Base-by-base conservation (phyloP, 768 basidiomycete species). In the Hygrocybe punicea region DNA sequence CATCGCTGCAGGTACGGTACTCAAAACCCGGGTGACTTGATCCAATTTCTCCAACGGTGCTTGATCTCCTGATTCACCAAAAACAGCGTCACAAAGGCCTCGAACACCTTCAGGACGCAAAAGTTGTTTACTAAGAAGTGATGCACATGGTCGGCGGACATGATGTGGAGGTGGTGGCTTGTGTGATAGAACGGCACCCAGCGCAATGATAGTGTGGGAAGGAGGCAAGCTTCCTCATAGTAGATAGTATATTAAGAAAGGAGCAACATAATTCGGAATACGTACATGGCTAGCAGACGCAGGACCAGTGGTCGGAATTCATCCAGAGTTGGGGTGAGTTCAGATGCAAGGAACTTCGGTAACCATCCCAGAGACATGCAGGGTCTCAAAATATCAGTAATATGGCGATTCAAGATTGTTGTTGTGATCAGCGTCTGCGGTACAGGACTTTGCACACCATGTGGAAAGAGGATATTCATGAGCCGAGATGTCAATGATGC, bases 281-380 rank as follows among this genome's bases (percentile, higher is more conserved):
- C 87, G 67, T 75, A 91, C 90, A 81, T 76, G 60, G 78, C 77
- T 39, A 91, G 71, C 21, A 91, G 67, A 54, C 81, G 83, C 62
- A 84, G 75, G 2, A 81, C 74, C 34, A 76, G 61, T 1, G 83
- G 79, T 4, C 83, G 79, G 14, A 84, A 65, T 46, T 73, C 66
- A 55, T 85, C 78, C 21, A 79, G 60, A 34, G 77, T 67, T n/a
- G 69, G 73, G 29, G 71, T 64, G 1, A 71, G 60, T 13, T 78
- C 73, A 0, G 67, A 68, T 6, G 74, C 68, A 8, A 78, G 65
- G 0, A 77, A 71, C 63, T 80, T 83, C 4, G 86, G 87, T 7
- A 89, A 74, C 90, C 90, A 93, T 2, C 87, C 91, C 7, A 93
- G 71, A 8, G 81, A 69, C 6, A 91, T 76, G 29, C 82, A 76